Conservation (phyloP, 768 basidiomycete species). For the Amanita fuliginea region DNA sequence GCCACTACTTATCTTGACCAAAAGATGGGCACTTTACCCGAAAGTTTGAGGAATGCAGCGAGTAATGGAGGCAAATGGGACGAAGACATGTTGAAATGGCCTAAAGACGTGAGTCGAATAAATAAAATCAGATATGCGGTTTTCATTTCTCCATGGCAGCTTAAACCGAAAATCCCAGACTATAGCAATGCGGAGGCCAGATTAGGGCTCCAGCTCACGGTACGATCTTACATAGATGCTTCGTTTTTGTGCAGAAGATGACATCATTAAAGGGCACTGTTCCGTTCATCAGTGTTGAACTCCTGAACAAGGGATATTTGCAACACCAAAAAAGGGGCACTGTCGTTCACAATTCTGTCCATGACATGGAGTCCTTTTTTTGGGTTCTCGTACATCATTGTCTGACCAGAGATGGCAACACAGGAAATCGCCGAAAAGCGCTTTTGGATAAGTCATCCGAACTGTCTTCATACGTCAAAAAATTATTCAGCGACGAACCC, state of each 20-base stretch:
- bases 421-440: not conserved
- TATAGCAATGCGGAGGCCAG: too few relatives aligned
- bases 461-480: not conserved
- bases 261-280: not conserved
- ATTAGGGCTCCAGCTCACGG: too few relatives aligned
- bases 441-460: not conserved
- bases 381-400: constrained; percentile 13
- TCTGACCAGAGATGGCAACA: constrained; percentile 11
- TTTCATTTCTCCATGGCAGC: not conserved
- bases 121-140: too few relatives aligned
- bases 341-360: constrained; percentile 6
- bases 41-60: too few relatives aligned
- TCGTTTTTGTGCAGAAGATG: not conserved
- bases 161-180: not conserved
- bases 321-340: not conserved
- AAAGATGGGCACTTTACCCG: too few relatives aligned
- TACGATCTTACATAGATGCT: too few relatives aligned
- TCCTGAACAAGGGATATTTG: not conserved
- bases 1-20: too few relatives aligned
- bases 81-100: not conserved
- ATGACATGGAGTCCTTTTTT: constrained; percentile 14
- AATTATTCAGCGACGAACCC: not conserved
- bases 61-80: not conserved
- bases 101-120: not conserved
- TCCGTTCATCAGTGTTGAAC: not conserved